Evolutionary conservation across 202 grass and related monocot genomes (phyloP).

Genomic region (Carex arenaria): DNA sequence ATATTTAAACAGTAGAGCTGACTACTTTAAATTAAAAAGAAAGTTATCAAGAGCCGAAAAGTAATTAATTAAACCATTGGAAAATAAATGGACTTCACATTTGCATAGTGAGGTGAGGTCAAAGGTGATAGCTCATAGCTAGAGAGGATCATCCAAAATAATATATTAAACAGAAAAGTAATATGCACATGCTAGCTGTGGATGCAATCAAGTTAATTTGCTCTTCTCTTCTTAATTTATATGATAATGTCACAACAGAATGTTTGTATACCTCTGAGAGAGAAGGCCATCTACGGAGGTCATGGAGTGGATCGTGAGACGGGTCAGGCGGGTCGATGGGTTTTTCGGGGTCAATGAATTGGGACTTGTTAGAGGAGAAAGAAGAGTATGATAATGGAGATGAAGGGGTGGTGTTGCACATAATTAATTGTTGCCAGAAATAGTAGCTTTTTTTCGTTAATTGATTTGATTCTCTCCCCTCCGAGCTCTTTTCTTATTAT

Average conservation of each 20-base stretch:
- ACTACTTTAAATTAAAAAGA: not conserved
- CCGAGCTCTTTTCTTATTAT: not conserved
- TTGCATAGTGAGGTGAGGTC: not conserved
- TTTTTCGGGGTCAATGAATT: conserved; percentile 18
- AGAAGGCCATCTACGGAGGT: conserved; percentile 27
- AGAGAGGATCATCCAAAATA: not conserved
- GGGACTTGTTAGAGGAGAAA: conserved; percentile 7
- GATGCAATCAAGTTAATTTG: not conserved
- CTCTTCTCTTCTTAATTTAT: not conserved
- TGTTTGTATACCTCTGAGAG: conserved; percentile 30
- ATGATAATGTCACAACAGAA: not conserved
- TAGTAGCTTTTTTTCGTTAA: not conserved
- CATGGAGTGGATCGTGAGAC: conserved; percentile 15
- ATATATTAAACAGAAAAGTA: not conserved
- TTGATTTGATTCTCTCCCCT: not conserved
- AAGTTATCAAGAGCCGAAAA: not conserved
- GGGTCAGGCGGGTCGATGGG: not conserved
- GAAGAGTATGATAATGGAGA: not conserved
- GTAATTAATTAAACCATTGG: not conserved
- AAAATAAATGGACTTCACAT: not conserved
- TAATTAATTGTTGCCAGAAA: conserved; percentile 1
- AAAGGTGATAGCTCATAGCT: not conserved
- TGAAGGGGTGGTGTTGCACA: conserved; percentile 24
- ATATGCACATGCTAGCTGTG: not conserved
- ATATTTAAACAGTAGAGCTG: conserved; percentile 1